These are phyloP conservation scores for Spencermartinsiella ligniputridi DNA, from an alignment of 1,139 yeast genomes.

Conservation along the genomic window DNA sequence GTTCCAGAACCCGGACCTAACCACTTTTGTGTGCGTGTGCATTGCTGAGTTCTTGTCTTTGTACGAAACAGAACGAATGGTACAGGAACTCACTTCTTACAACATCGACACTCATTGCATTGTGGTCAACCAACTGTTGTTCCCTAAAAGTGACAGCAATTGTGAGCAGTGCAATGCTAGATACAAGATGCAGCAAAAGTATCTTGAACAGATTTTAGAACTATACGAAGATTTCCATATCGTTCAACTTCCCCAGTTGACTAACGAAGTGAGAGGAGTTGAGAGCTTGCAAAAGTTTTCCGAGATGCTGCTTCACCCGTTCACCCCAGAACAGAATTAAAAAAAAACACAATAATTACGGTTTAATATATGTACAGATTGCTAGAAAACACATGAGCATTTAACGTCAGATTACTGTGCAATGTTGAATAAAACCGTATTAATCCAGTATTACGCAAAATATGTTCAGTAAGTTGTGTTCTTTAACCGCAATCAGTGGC, in stretches of 20 bases:
- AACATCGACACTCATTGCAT: slow-evolving; percentile 96
- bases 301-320: slow-evolving; percentile 33
- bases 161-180: slow-evolving; percentile 91
- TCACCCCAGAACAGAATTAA: slow-evolving; percentile 16
- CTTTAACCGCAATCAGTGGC: too few relatives aligned
- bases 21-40: slow-evolving; percentile 96
- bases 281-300: slow-evolving; percentile 67
- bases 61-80: slow-evolving; percentile 95
- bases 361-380: too few relatives aligned
- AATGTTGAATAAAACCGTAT: too few relatives aligned
- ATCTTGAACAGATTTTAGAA: slow-evolving; percentile 90
- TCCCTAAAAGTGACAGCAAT: slow-evolving; percentile 58
- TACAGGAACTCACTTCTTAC: slow-evolving; percentile 90
- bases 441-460: too few relatives aligned
- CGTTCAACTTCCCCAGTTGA: slow-evolving; percentile 90
- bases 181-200: slow-evolving; percentile 94
- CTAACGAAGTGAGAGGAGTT: slow-evolving; percentile 89
- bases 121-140: slow-evolving; percentile 86
- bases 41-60: slow-evolving; percentile 92
- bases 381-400: too few relatives aligned
- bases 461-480: too few relatives aligned
- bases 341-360: too few relatives aligned
- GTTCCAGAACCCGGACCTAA: slow-evolving; percentile 91
- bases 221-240: slow-evolving; percentile 87
- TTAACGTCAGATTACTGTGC: too few relatives aligned